Evolutionary conservation across 257 asterid species (phyloP).

Genomic region (Capsicum pubescens): DNA sequence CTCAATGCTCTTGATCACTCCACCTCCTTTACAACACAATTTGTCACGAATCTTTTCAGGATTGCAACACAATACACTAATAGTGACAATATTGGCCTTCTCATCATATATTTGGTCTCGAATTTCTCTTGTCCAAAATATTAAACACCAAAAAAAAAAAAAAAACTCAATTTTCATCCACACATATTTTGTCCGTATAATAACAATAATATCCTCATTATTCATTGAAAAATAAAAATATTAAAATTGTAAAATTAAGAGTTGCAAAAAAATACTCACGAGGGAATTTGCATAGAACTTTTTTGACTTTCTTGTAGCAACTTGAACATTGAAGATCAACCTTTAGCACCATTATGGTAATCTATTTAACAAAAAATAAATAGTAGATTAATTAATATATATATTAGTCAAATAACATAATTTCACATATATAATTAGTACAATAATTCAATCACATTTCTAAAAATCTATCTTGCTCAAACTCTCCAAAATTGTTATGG

Average conservation of each 20-base stretch:
- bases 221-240: not conserved
- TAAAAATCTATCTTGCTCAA: accelerated
- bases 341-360: conserved; percentile 64
- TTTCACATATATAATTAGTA: not conserved
- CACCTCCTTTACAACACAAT: conserved; percentile 60
- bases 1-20: conserved; percentile 64
- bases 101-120: conserved; percentile 73
- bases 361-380: conserved; percentile 41
- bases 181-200: not conserved
- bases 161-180: conserved; percentile 4
- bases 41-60: conserved; percentile 85
- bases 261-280: conserved; percentile 51
- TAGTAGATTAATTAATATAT: not conserved
- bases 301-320: conserved; percentile 90
- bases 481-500: not conserved
- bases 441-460: not conserved
- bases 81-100: conserved; percentile 59
- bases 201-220: not conserved
- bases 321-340: conserved; percentile 83
- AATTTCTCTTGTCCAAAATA: conserved; percentile 60
- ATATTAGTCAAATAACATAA: not conserved
- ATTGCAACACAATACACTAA: conserved; percentile 76
- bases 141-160: not conserved
- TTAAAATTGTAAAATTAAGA: not conserved
- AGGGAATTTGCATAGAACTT: conserved; percentile 80